Base-by-base conservation (phyloP, 768 basidiomycete species). In the Glaciozyma antarctica region DNA sequence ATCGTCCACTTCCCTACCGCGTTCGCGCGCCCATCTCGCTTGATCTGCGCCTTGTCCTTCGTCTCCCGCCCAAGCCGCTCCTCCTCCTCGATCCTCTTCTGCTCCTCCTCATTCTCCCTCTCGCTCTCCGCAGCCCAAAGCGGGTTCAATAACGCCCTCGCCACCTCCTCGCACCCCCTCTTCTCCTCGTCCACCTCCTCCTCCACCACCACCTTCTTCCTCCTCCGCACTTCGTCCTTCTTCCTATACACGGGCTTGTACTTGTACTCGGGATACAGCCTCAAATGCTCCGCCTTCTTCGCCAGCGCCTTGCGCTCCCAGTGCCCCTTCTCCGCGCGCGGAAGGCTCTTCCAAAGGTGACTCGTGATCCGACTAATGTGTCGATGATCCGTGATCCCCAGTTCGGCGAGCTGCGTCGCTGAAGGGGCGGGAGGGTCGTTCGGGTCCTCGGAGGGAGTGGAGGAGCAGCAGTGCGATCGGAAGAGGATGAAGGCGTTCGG, bases 401-500 rank as follows among this genome's bases (percentile, higher is more conserved):
- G 69, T n/a, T 53, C 26, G 16, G 64, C 61, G 55, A 72, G 66
- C 22, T 58, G 58, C 13, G 61, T 61, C n/a, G 70, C 72, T 24
- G 64, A 61, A 0, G 63, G 65, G 2, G 63, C 65, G 0, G 64
- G 66, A 6, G 70, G 70, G 22, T 65, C 60, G 22, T 67, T 61
- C 24, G 48, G 58, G 13, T 21, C 32, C 43, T 58, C 47, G 19
- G 55, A 24, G 16, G 22, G 38, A 22, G 22, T n/a, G 1, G 61
- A 53, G 16, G 43, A n/a, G 59, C 63, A 69, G 61, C 62, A 67
- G 58, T 68, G 68, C 26, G 66, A 71, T 43, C 73, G 70, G 55
- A 70, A 75, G 58, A 75, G 65, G 57, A 75, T 72, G 67, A 75
- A 75, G 49, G 73, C 73, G 65, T 75, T 75, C 17, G 70, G 72